A percentile compares a stretch with the other conserved stretches of the same genome.
phyloP scores from a whole-genome alignment of 2,329 filamentous ascomycete genomes.

The Dactylellina drechsleri region DNA sequence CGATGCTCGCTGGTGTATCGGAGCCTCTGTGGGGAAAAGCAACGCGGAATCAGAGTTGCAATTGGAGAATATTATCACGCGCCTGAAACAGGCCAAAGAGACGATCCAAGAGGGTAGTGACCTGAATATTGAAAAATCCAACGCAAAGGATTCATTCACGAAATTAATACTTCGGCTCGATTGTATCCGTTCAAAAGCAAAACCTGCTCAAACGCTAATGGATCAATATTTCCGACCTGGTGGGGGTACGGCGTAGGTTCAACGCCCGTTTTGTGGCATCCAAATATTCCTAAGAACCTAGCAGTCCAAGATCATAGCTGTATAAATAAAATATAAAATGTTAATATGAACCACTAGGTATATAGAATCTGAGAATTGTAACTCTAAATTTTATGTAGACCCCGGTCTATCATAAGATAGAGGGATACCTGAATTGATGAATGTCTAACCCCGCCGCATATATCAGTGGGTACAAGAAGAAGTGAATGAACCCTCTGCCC shows the following conservation, averaged over 20 bases:
- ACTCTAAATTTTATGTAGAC: too few relatives aligned
- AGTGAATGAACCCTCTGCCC: too few relatives aligned
- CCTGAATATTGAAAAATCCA: constrained; percentile 69
- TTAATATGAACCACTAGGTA: not conserved
- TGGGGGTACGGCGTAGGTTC: not conserved
- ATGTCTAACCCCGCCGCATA: too few relatives aligned
- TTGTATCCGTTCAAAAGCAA: constrained; percentile 11
- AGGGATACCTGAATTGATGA: too few relatives aligned
- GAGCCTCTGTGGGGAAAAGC: constrained; percentile 54
- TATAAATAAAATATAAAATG: not conserved
- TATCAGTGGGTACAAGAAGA: too few relatives aligned
- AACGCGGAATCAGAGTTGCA: constrained; percentile 56
- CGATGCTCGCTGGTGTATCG: constrained; percentile 65
- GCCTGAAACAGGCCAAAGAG: constrained; percentile 58
- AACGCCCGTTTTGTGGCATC: not conserved
- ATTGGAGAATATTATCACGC: constrained; percentile 56
- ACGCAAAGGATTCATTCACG: constrained; percentile 76
- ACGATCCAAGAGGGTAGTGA: constrained; percentile 60
- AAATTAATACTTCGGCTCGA: constrained; percentile 67
- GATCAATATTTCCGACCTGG: constrained; percentile 56
- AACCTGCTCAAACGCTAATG: constrained; percentile 24
- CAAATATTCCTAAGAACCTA: too few relatives aligned
- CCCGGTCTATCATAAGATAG: too few relatives aligned
- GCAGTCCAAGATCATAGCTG: too few relatives aligned
- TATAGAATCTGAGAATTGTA: not conserved